These are phyloP conservation scores for Orbilia brochopaga DNA, from an alignment of 2,329 filamentous ascomycete genomes.

Conservation along the genomic window DNA sequence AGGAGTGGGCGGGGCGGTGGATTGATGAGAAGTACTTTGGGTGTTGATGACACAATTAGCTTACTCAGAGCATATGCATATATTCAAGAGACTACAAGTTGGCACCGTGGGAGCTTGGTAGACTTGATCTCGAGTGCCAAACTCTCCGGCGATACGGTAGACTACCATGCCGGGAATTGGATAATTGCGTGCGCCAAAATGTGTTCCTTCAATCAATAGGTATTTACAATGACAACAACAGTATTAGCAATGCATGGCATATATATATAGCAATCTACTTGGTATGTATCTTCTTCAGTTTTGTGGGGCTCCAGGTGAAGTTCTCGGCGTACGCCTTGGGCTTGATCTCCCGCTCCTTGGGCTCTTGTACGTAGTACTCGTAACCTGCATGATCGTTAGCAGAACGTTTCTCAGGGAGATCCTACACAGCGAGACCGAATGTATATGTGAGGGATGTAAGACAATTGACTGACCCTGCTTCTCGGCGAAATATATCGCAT, in stretches of 20 bases:
- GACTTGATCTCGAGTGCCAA: too few relatives aligned
- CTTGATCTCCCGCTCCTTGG: conserved; percentile 80
- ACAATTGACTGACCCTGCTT: conserved; percentile 70
- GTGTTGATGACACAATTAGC: too few relatives aligned
- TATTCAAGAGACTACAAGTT: too few relatives aligned
- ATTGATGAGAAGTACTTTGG: conserved; percentile 56
- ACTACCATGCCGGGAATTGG: too few relatives aligned
- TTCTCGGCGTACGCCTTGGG: conserved; percentile 98
- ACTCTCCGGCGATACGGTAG: too few relatives aligned
- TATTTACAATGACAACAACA: background rate
- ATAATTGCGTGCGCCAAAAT: background rate
- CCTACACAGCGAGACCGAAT: too few relatives aligned
- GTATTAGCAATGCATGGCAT: background rate
- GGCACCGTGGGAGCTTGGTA: too few relatives aligned
- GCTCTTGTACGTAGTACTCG: conserved; percentile 98
- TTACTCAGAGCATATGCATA: too few relatives aligned
- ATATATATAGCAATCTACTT: conserved; percentile 48
- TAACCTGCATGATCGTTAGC: conserved; percentile 64
- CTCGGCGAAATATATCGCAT: conserved; percentile 91
- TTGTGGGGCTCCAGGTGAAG: conserved; percentile 63
- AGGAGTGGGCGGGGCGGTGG: conserved; percentile 81
- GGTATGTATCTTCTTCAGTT: conserved; percentile 54
- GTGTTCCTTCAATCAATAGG: background rate
- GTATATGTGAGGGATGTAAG: conserved; percentile 5
- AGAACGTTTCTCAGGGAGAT: background rate